Evolutionary conservation across 768 basidiomycete species (phyloP).

Genomic region (Mycena chlorophos): DNA sequence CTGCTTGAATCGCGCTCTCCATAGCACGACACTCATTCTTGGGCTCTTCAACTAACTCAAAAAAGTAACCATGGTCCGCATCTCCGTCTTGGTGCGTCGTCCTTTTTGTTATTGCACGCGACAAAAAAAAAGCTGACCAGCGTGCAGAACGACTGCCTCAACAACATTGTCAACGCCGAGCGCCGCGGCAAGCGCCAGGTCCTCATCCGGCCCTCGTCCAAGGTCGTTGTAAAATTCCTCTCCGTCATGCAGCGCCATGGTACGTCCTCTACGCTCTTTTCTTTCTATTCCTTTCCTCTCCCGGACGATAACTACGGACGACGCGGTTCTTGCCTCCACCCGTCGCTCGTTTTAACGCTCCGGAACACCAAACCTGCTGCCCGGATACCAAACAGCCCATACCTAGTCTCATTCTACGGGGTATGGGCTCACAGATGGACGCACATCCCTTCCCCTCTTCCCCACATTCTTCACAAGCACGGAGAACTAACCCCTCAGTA

Average conservation of each 20-base stretch:
- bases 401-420: slow-evolving; percentile 35
- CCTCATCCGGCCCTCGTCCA: slow-evolving; percentile 93
- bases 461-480: slow-evolving; percentile 18
- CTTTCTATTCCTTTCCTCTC: slow-evolving; percentile 13
- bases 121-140: too few species aligned
- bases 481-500: slow-evolving; percentile 18
- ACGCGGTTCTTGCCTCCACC: slow-evolving; percentile 58
- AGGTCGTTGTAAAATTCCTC: slow-evolving; percentile 97
- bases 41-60: slow-evolving; percentile 44
- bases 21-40: slow-evolving; percentile 84
- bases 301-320: slow-evolving; percentile 88
- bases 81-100: slow-evolving; percentile 81
- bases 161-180: slow-evolving; percentile 99
- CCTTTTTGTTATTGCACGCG: slow-evolving; percentile 33
- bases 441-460: slow-evolving; percentile 37
- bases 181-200: slow-evolving; percentile 99
- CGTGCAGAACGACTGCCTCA: slow-evolving; percentile 42
- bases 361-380: slow-evolving; percentile 64
- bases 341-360: slow-evolving; percentile 82
- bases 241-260: slow-evolving; percentile 99
- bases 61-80: slow-evolving; percentile 81
- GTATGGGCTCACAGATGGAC: slow-evolving; percentile 58
- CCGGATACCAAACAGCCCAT: slow-evolving; percentile 63
- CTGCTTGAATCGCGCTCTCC: slow-evolving; percentile 80
- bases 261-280: slow-evolving; percentile 32